Conservation (phyloP, 345 rosid species). For the Laguncularia racemosa region DNA sequence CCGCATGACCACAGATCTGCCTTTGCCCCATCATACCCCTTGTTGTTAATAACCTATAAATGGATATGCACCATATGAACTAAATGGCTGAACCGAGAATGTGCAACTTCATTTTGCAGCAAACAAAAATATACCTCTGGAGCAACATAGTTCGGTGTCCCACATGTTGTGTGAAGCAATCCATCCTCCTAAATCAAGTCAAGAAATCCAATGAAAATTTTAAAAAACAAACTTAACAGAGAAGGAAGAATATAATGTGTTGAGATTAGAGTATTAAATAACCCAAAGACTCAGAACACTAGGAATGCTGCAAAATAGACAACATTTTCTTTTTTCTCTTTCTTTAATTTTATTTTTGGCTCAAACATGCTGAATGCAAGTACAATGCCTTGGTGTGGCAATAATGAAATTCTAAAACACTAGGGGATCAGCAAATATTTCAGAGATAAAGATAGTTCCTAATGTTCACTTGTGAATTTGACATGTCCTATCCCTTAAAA, state of each 20-base stretch:
- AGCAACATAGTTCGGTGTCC: constrained; percentile 99
- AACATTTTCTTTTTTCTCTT: no score
- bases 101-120: background rate
- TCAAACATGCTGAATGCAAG: no score
- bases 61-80: constrained; percentile 6
- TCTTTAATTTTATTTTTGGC: no score
- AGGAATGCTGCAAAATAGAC: no score
- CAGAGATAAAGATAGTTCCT: no score
- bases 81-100: background rate
- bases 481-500: no score
- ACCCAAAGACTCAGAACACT: no score
- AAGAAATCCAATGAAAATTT: constrained; percentile 7
- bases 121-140: constrained; percentile 69
- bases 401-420: no score
- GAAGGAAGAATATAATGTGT: background rate
- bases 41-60: constrained; percentile 80
- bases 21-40: constrained; percentile 95
- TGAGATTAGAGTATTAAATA: no score
- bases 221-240: constrained; percentile 1
- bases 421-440: no score
- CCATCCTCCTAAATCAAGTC: constrained; percentile 72
- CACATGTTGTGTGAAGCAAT: constrained; percentile 95
- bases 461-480: no score
- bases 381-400: no score
- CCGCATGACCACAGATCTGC: constrained; percentile 99